Conservation (phyloP, 164 flowering plant species). For the Paratinospora sagittata region DNA sequence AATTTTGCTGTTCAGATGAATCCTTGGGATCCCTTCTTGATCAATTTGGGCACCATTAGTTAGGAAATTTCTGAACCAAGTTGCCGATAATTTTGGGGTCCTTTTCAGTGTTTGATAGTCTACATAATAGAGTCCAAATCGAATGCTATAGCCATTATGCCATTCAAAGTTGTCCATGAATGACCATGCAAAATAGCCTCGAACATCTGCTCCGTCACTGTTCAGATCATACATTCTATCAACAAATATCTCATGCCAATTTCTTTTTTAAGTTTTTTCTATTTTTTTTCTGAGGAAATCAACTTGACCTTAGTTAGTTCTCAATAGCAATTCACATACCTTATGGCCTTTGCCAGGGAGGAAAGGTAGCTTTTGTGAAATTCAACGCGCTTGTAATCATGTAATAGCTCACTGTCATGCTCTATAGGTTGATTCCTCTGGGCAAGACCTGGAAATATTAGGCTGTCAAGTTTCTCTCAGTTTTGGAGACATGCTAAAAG, state of each 20-base stretch:
- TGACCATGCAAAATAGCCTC: constrained; percentile 21
- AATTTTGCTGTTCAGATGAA: not conserved
- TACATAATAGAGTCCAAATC: constrained; percentile 18
- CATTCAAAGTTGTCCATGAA: constrained; percentile 20
- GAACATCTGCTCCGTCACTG: constrained; percentile 21
- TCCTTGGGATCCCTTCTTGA: not conserved
- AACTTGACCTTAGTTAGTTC: not conserved
- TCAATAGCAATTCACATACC: constrained; percentile 21
- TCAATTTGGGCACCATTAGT: not conserved
- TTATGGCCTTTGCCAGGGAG: constrained; percentile 37
- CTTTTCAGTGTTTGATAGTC: constrained; percentile 12
- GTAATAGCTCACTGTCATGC: constrained; percentile 6
- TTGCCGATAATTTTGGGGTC: constrained; percentile 17
- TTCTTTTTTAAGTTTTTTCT: no score
- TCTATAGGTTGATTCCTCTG: constrained; percentile 12
- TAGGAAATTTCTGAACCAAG: constrained; percentile 15
- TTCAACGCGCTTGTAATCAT: constrained; percentile 38
- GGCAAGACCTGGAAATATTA: constrained; percentile 21
- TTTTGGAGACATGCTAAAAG: not conserved
- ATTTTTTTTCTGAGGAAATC: no score
- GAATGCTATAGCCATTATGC: constrained; percentile 7
- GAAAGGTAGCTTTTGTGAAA: constrained; percentile 43
- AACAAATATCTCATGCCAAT: not conserved
- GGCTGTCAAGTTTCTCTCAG: not conserved
- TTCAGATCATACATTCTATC: not conserved